Base-by-base conservation (phyloP, 768 basidiomycete species). In the Trametes meyenii region DNA sequence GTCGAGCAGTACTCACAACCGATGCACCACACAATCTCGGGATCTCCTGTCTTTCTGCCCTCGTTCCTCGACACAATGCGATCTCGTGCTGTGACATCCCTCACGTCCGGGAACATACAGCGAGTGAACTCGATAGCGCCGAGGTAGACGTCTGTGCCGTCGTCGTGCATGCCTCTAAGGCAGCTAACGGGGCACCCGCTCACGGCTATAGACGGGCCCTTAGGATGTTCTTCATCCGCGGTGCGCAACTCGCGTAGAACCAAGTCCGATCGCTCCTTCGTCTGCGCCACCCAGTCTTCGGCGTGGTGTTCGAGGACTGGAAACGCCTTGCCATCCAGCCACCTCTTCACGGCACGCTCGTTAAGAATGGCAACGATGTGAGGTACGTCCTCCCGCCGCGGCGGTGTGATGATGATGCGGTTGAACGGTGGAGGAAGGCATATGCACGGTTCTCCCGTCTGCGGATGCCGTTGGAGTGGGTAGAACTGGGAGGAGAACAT, bases 361-460 rank as follows among this genome's bases (percentile, higher is more conserved):
- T 87, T 87, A 64, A 87, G 62, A 53, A 77, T 67, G 0, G 74
- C 62, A 10, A 76, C 65, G 17, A 78, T 59, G 16, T 65, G 53
- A 29, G 76, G 69, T 17, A 72, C 77, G 66, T 87, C 84, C 38
- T 69, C 71, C n/a, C 68, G 58, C 38, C 86, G 82, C 13, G 83
- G 83, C 19, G 87, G 82, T 2, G 86, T 88, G 42, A 88, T 62
- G 55, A 88, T 81, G 65, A 88, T 81, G 58, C 75, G 75, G 45
- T 83, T 77, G 59, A 77, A 76, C 50, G 84, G 84, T 29, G 71
- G 61, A 4, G 78, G 74, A 14, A 89, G 77, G 13, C 79, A 81
- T 16, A 88, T 77, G 72, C 83, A 88, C 1, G 80, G 80, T 64
- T 87, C 85, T 49, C 78, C 78, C 4, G 66, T 67, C 13, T 36